A percentile compares a stretch with the other conserved stretches of the same genome.
Evolutionary conservation across 2,329 filamentous ascomycete genomes (phyloP).

Genomic region (Talaromyces sp.): DNA sequence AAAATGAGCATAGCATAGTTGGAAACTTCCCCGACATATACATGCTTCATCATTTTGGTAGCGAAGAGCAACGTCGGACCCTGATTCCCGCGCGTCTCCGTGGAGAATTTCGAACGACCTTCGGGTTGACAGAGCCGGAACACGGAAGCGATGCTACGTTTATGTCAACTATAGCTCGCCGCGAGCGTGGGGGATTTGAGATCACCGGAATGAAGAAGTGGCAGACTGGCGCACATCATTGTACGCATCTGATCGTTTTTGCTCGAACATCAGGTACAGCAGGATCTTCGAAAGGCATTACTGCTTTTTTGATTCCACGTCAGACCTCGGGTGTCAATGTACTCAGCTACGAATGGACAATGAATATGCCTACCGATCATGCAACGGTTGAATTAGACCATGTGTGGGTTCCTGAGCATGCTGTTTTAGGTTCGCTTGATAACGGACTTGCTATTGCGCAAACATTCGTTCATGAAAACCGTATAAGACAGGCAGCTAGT

Average conservation of each 20-base stretch:
- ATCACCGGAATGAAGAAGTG: conserved; percentile 65
- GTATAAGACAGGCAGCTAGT: conserved; percentile 65
- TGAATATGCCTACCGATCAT: conserved; percentile 69
- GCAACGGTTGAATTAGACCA: conserved; percentile 61
- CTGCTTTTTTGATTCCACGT: conserved; percentile 62
- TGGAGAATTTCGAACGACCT: conserved; percentile 60
- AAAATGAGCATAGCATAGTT: conserved; percentile 65
- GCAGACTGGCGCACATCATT: conserved; percentile 66
- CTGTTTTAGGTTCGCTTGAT: conserved; percentile 57
- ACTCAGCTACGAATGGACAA: conserved; percentile 64
- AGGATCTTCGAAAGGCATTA: conserved; percentile 60
- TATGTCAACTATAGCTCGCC: conserved; percentile 59
- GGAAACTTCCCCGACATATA: conserved; percentile 66
- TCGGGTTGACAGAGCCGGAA: conserved; percentile 64
- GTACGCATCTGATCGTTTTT: conserved; percentile 65
- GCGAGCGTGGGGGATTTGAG: conserved; percentile 45
- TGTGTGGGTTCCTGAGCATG: conserved; percentile 58
- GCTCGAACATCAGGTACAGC: conserved; percentile 59
- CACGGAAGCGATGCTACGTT: conserved; percentile 67
- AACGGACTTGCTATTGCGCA: conserved; percentile 63
- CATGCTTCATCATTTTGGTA: conserved; percentile 66
- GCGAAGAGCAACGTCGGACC: conserved; percentile 54
- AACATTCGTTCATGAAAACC: conserved; percentile 68
- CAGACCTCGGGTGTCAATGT: conserved; percentile 57
- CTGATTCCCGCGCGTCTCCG: conserved; percentile 57